Conservation (phyloP, 495 filamentous ascomycete species). For the Schizothecium vesticola region DNA sequence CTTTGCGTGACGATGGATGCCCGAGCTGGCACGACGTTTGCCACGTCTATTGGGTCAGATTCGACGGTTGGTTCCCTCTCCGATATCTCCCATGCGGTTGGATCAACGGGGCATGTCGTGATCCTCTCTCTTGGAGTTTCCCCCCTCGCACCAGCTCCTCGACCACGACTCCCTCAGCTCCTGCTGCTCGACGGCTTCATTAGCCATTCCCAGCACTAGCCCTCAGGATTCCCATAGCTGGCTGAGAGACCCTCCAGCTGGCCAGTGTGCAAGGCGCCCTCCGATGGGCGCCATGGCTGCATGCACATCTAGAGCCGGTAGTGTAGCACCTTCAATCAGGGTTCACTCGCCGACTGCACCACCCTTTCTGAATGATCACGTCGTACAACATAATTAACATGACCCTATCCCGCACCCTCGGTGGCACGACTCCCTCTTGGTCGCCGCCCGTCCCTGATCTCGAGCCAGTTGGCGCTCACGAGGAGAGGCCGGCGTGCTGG, state of each 20-base stretch:
- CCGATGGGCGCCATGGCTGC: neutral
- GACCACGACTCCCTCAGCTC: neutral
- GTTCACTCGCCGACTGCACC: neutral
- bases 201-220: neutral
- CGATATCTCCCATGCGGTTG: neutral
- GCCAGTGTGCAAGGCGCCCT: neutral
- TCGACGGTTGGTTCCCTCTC: neutral
- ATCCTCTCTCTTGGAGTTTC: neutral
- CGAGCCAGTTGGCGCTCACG: neutral
- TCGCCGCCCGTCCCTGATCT: neutral
- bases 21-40: slow-evolving; percentile 1
- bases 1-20: neutral
- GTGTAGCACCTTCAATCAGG: neutral
- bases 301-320: neutral
- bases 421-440: slow-evolving; percentile 1
- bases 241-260: neutral
- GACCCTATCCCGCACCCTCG: slow-evolving; percentile 8
- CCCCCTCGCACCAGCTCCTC: neutral
- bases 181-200: neutral
- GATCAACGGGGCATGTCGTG: slow-evolving; percentile 1
- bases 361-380: slow-evolving; percentile 2
- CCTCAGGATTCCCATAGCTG: neutral
- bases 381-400: neutral
- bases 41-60: neutral
- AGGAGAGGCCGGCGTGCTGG: neutral